Evolutionary conservation across 2,329 filamentous ascomycete species (phyloP), one percentile per base, ranked within the genome.

Genomic region (Cladosporium oxysporum): DNA sequence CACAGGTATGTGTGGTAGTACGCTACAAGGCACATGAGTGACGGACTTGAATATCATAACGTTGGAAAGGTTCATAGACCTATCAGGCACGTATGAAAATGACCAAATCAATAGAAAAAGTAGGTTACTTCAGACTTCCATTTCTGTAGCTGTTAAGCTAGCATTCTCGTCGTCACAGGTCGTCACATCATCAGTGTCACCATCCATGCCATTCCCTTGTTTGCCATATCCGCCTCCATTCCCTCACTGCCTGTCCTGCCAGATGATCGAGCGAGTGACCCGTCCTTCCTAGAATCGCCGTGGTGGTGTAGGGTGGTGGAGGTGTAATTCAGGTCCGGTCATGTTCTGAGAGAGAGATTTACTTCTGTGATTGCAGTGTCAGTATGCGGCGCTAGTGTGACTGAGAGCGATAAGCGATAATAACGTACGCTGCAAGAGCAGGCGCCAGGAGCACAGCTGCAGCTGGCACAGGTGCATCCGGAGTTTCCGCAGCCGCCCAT

Each of bases 401-500:
- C 53, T 59, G 33, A 44, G 37, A 12, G 16, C n/a, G 12, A 60
- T 33, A 50, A 6, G 31, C 26, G 26, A 29, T 41, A 44, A 26
- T 55, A 12, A 71, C 69, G 58, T 69, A 70, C 69, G 63, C 66
- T 70, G 69, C 71, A 75, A 58, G 69, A 68, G 74, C 74, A 76
- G 55, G 67, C 62, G 67, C 74, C 74, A 21, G 71, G 64, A 21
- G 73, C 69, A 68, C 73, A 75, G 61, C 66, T 62, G 74, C 72
- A 74, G 66, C 68, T 69, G 66, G 70, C 65, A 73, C 73, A 75
- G 31, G 73, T 69, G 73, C 73, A 75, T 57, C 68, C 69, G 53
- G 73, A 65, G 70, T 75, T 75, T 53, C 73, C 74, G 67, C 74
- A 76, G 72, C 73, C 73, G 66, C 71, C 72, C 74, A 76, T 76